Evolutionary conservation across 169 alveolate species (phyloP), one percentile per base, ranked within the genome.

Genomic region (Plasmodium malariae): DNA sequence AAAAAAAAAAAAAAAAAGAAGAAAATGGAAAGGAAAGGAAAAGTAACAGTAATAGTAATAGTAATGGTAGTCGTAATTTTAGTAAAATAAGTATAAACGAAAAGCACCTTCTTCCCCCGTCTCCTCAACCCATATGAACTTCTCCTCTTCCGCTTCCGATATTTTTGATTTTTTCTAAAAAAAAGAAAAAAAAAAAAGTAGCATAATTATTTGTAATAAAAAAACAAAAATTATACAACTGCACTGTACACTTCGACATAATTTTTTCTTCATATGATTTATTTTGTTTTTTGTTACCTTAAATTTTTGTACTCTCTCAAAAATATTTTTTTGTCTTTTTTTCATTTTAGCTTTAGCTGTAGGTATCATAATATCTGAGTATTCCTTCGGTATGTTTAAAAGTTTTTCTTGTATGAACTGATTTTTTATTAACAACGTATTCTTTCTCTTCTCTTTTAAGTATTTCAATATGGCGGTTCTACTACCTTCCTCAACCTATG

Each of bases 91-190:
- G 14, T 45, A 45, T n/a, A n/a, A n/a, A n/a, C 14, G 14, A 1
- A 45, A 51, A n/a, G n/a, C 43, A 57, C 67, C 65, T 21, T 21
- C 83, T 3, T 80, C 90, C 3, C 65, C 90, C 40, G 63, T 55
- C 55, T 80, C 90, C 51, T 80, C 90, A 17, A 80, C 71, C 90
- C 90, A 80, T 19, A 80, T 80, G 37, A 80, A 80, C 70, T 80
- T 80, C 34, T 80, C 83, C 5, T 80, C 80, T 2, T 80, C 83
- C n/a, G n/a, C n/a, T 45, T 80, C 76, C 21, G 69, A 28, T 17
- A 80, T 34, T 28, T 55, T 24, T n/a, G 78, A 21, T 28, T 51
- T 49, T 80, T 30, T 80, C 90, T 80, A 54, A 19, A 70, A 54
- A 45, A 54, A n/a, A 62, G 55, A 62, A n/a, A 60, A 21, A 73